Percentiles rank a stretch among this genome's conserved stretches.
phyloP scores from a whole-genome alignment of 345 rosid species.

The Eucalyptus pauciflora region DNA sequence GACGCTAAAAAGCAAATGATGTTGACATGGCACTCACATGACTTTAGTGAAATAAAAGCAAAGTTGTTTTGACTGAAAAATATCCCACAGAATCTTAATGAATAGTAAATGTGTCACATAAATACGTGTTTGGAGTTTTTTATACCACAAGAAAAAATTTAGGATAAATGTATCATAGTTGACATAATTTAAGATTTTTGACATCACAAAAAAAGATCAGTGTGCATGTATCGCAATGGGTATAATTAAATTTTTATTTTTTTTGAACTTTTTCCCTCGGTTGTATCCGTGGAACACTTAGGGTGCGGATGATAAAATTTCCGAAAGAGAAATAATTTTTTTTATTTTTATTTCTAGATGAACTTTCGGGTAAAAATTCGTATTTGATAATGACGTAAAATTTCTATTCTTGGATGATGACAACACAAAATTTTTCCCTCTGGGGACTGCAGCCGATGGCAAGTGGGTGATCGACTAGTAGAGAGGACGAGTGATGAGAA shows the following conservation, averaged over 20 bases:
- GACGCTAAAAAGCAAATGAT: rapidly evolving
- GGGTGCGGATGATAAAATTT: rapidly evolving
- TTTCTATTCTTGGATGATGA: rapidly evolving
- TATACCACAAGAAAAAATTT: not conserved
- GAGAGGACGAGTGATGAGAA: rapidly evolving
- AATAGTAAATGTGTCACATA: no score
- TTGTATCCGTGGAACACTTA: not conserved
- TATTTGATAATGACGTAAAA: rapidly evolving
- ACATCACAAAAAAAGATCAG: rapidly evolving
- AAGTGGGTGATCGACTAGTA: rapidly evolving
- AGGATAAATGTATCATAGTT: rapidly evolving
- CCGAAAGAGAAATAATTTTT: no score
- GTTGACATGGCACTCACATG: not conserved
- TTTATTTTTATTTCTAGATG: no score
- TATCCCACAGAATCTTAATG: rapidly evolving
- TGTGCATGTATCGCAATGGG: not conserved
- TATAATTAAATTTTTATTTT: no score
- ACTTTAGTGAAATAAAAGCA: no score
- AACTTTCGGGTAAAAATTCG: rapidly evolving
- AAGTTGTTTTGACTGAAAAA: no score
- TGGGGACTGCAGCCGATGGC: no score
- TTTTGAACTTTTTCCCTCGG: rapidly evolving
- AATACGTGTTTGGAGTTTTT: rapidly evolving
- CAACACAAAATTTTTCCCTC: no score
- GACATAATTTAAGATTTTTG: no score